phyloP scores from a whole-genome alignment of 495 filamentous ascomycete species.

The Podospora bellae-mahoneyi region DNA sequence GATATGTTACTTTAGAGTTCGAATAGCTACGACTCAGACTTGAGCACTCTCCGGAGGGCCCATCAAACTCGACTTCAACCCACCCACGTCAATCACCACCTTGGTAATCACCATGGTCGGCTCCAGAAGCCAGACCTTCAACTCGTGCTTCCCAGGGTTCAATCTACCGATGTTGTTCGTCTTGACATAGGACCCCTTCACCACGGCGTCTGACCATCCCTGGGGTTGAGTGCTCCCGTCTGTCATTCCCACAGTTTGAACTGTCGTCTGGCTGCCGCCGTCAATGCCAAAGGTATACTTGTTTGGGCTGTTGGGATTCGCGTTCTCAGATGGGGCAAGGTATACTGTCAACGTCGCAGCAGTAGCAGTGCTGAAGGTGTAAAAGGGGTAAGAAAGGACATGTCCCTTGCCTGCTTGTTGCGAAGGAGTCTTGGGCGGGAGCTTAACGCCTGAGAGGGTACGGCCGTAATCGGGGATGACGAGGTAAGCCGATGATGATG shows the following conservation, averaged over 20 bases:
- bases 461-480: conserved; percentile 49
- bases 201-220: conserved; percentile 52
- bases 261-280: conserved; percentile 37
- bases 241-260: conserved; percentile 47
- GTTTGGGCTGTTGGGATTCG: conserved; percentile 49
- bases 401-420: conserved; percentile 41
- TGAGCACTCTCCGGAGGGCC: conserved; percentile 56
- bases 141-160: conserved; percentile 44
- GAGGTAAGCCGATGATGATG: conserved; percentile 37
- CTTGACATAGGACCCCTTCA: conserved; percentile 49
- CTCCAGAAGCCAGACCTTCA: conserved; percentile 54
- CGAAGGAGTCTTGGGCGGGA: conserved; percentile 45
- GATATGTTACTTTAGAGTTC: neutral
- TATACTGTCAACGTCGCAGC: conserved; percentile 52
- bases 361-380: conserved; percentile 47
- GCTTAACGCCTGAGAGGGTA: conserved; percentile 52
- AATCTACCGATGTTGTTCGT: conserved; percentile 43
- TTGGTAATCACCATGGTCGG: conserved; percentile 60
- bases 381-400: conserved; percentile 56
- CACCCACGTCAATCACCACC: conserved; percentile 58
- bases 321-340: conserved; percentile 53
- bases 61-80: conserved; percentile 54
- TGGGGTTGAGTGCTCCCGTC: conserved; percentile 43
- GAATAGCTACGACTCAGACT: neutral
- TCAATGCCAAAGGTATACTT: conserved; percentile 54